Base-by-base conservation (phyloP, 495 filamentous ascomycete species). In the Astrothelium macrocarpum region DNA sequence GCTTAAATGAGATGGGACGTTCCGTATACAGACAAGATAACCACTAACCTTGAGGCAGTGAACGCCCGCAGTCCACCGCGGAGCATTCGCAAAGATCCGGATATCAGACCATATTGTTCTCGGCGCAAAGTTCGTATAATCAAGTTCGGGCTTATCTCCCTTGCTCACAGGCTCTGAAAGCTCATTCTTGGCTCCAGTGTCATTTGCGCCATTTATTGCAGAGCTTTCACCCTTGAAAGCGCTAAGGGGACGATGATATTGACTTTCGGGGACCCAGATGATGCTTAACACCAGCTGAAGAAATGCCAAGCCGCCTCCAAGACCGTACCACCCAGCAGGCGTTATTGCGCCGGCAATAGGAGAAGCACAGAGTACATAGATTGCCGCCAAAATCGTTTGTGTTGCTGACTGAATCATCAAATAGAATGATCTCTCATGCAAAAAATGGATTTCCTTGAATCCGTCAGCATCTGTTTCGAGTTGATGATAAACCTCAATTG, bases 311-410 rank as follows among this genome's bases (percentile, higher is more conserved):
- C 66, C 69, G 11, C 71, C 71, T 1, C 71, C 73, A 23, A 76
- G 71, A 1, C 67, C 69, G 63, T 78, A 78, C 76, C 76, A 78
- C 61, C 72, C 71, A n/a, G 69, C 59, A 0, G 71, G 72, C 0
- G 70, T 72, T 18, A 77, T 74, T 23, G 74, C 75, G 1, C 64
- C 71, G 1, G 72, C 72, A 61, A 78, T 78, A 0, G 72, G 72
- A 11, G 72, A 71, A 25, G 74, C 72, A 36, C 72, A 74, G 9
- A 78, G 65, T 4, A 70, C 66, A 59, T 67, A 76, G 0, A 74
- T 43, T 0, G 72, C 65, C 0, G 71, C 71, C 31, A 74, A 49
- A n/a, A 70, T 68, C 1, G 67, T 65, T 34, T 78, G 73, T 10
- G 72, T 69, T 0, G 71, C 67, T 43, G 72, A 70, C 25, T 75